phyloP scores from a whole-genome alignment of 148 eudicot genomes.

The Spergularia marina region DNA sequence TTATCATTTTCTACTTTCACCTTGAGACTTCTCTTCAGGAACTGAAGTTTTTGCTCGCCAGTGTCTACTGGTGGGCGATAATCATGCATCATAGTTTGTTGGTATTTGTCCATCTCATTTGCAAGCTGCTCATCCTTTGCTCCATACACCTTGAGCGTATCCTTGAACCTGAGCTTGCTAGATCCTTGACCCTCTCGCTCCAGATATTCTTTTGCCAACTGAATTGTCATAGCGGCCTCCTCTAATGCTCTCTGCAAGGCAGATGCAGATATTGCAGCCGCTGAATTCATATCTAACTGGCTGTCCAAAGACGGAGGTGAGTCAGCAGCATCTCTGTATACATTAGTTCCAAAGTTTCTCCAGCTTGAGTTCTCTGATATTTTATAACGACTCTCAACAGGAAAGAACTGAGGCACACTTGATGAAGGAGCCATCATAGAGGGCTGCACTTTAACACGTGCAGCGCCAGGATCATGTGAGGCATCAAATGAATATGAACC shows the following conservation, averaged over 20 bases:
- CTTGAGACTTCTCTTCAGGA: conserved; percentile 41
- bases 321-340: conserved; percentile 33
- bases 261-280: conserved; percentile 73
- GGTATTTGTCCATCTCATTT: conserved; percentile 28
- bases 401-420: conserved; percentile 35
- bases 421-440: conserved; percentile 47
- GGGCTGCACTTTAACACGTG: conserved; percentile 40
- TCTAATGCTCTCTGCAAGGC: conserved; percentile 76
- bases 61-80: conserved; percentile 25
- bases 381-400: conserved; percentile 32
- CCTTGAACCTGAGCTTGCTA: conserved; percentile 47
- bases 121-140: conserved; percentile 31
- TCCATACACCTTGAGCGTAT: conserved; percentile 40
- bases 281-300: conserved; percentile 75
- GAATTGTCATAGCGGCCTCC: conserved; percentile 79
- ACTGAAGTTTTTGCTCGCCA: background rate
- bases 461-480: conserved; percentile 34
- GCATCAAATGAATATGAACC: conserved; percentile 42
- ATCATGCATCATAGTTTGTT: conserved; percentile 32
- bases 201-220: conserved; percentile 68
- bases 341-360: conserved; percentile 36
- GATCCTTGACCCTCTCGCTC: conserved; percentile 55
- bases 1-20: conserved; percentile 36
- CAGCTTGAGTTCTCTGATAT: conserved; percentile 36
- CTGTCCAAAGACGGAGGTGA: conserved; percentile 56